Percentiles rank a stretch among this genome's conserved stretches.
Conservation (phyloP, 1,139 yeast species). For the Chernovozyma aurita region DNA sequence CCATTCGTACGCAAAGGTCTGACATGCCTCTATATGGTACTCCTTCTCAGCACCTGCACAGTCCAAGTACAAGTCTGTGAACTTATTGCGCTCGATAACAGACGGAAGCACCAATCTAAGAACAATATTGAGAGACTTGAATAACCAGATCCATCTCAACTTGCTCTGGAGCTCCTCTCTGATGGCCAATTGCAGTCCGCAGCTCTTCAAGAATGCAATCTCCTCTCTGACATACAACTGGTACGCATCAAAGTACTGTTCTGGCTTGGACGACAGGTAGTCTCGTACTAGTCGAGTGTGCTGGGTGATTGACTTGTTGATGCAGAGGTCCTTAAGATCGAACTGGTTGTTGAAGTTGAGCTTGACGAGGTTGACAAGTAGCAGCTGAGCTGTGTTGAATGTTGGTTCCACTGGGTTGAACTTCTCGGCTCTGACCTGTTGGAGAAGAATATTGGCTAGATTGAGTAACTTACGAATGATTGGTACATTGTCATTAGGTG, state of each 20-base stretch:
- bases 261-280: not conserved
- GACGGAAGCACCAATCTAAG: conserved; percentile 17
- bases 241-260: not conserved
- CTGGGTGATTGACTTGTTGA: conserved; percentile 1
- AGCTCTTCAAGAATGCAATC: conserved; percentile 12
- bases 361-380: conserved; percentile 3
- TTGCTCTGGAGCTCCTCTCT: conserved; percentile 13
- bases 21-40: conserved; percentile 17
- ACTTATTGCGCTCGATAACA: conserved; percentile 14
- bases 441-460: too few relatives aligned
- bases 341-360: conserved; percentile 4
- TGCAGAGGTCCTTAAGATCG: conserved; percentile 3
- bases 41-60: conserved; percentile 15
- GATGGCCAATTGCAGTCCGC: conserved; percentile 17
- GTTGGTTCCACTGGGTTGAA: too few relatives aligned
- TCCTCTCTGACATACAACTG: conserved; percentile 7
- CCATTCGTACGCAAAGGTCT: conserved; percentile 13
- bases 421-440: too few relatives aligned
- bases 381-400: not conserved
- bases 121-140: conserved; percentile 21
- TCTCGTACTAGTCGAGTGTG: conserved; percentile 2
- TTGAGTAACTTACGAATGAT: too few relatives aligned
- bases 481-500: too few relatives aligned
- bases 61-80: conserved; percentile 16
- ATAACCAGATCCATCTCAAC: conserved; percentile 29